phyloP scores from a whole-genome alignment of 208 protist species.

The Crithidia brevicula region DNA sequence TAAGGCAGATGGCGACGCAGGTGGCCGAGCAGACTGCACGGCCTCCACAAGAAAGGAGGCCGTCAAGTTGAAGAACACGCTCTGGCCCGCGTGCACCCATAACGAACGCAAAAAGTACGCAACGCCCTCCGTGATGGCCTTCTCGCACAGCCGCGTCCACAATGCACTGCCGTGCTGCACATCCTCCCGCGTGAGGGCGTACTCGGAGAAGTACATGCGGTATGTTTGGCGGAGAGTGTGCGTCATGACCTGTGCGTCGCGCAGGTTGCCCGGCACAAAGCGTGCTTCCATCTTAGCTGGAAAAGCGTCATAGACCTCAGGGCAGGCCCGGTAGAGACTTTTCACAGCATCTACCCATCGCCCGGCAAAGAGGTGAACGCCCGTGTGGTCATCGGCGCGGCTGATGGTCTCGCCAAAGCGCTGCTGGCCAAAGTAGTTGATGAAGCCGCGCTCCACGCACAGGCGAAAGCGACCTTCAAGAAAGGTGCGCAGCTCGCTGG shows the following conservation, averaged over 20 bases:
- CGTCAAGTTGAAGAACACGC: slow-evolving; percentile 76
- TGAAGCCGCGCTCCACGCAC: slow-evolving; percentile 68
- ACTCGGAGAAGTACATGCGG: slow-evolving; percentile 57
- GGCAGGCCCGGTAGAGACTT: slow-evolving; percentile 49
- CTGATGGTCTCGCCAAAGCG: slow-evolving; percentile 84
- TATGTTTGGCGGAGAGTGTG: slow-evolving; percentile 63
- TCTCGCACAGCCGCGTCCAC: slow-evolving; percentile 70
- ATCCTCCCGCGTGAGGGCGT: slow-evolving; percentile 34
- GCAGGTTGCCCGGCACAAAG: slow-evolving; percentile 46
- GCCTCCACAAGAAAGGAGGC: slow-evolving; percentile 42
- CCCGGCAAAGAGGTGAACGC: slow-evolving; percentile 69
- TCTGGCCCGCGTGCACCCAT: slow-evolving; percentile 85
- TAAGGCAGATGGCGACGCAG: neutral
- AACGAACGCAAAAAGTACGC: slow-evolving; percentile 64
- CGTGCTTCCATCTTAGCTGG: slow-evolving; percentile 66
- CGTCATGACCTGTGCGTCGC: slow-evolving; percentile 71
- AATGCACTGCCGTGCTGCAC: slow-evolving; percentile 38
- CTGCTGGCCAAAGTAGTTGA: slow-evolving; percentile 97
- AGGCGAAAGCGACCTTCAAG: slow-evolving; percentile 40
- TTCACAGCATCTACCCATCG: slow-evolving; percentile 60
- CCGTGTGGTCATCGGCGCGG: slow-evolving; percentile 62
- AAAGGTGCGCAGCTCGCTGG: slow-evolving; percentile 14
- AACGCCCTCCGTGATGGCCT: slow-evolving; percentile 55
- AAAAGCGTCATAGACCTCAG: slow-evolving; percentile 60
- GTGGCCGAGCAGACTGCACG: neutral